Base-by-base conservation (phyloP, 1,284 basidiomycete species). In the Sanghuangporus weigelae region DNA sequence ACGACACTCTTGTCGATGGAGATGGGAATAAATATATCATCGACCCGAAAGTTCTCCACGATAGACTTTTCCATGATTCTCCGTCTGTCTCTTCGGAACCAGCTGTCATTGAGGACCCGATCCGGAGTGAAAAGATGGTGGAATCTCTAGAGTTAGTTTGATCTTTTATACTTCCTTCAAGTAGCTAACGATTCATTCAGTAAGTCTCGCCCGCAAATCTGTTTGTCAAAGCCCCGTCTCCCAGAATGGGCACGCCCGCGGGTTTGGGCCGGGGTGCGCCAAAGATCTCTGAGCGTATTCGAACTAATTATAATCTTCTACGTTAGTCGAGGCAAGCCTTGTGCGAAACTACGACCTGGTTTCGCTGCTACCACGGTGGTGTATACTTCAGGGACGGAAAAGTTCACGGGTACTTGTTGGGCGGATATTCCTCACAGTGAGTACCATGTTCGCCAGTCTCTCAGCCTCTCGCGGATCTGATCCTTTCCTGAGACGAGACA, bases 311-410 rank as follows among this genome's bases (percentile, higher is more conserved):
- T 26, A 21, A 12, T 57, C 46, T 23, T 31, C 21, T 55, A 16
- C 35, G 40, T 36, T 19, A 92, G 90, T 87, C 89, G 26, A 83
- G 90, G 50, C 90, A 92, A 75, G 90, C 92, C 73, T 78, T 92
- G 1, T 92, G 90, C 74, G 90, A 92, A 72, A 80, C 85, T 1
- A 83, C 87, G 53, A 82, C 85, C 21, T 87, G 84, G 80, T 92
- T 92, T 72, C 80, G 87, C 48, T 84, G 81, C 67, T 92, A 89
- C 70, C 90, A 92, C 73, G 77, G 89, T 11, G 90, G 90, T 4
- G 90, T 92, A 3, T 92, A 92, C 71, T 83, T 79, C 62, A 73
- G 74, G 36, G 77, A 84, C n/a, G 81, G 84, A 62, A 73, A 82
- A 31, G 87, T 81, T 8, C 85, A 83, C 71, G 90, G 90, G 1